Base-by-base conservation (phyloP, 371 early-diverging fungal genomes). In the Nematocida sp. region DNA sequence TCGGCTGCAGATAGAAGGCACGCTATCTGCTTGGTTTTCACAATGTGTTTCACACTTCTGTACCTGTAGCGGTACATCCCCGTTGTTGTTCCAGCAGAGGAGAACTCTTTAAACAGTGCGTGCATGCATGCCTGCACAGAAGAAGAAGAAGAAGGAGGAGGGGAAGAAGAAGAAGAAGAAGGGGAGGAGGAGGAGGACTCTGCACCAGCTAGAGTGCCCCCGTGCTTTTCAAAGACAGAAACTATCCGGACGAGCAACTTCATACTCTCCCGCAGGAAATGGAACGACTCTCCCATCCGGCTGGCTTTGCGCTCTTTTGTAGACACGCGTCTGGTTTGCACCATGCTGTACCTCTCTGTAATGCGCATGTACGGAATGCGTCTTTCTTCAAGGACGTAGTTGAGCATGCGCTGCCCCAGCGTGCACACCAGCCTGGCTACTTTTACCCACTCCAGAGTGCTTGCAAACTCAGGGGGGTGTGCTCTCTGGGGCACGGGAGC, bases 31-130 rank as follows among this genome's bases (percentile, higher is more conserved):
- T 84, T 83, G 76, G 85, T 85, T 85, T 91, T 90, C 76, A 93
- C 89, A 63, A 99, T 92, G 81, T 99, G 97, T 77, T 91, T 82
- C 95, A 96, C 95, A 57, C 94, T 83, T 55, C 89, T 86, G 84
- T 99, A 97, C 86, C 96, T 99, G 88, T 97, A 96, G 76, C 95
- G 89, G 85, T 99, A 99, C 90, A 97, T 95, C 67, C 96, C 99
- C 11, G 98, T 96, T 60, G 93, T 83, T 82, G 93, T 94, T 46
- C 97, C 98, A n/a, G 96, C 93, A 81, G 95, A 95, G 2, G 93
- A 89, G 85, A 99, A 95, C 51, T 91, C 90, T 77, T 96, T 93
- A 79, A 96, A 95, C 56, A 99, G 84, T 66, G 93, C 93, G 81
- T 93, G 91, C 11, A 94, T 94, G 56, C 95, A 86, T 82, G 94